Evolutionary conservation across 192 early-diverging fungal genomes (phyloP).

Genomic region (Coemansia sp.): DNA sequence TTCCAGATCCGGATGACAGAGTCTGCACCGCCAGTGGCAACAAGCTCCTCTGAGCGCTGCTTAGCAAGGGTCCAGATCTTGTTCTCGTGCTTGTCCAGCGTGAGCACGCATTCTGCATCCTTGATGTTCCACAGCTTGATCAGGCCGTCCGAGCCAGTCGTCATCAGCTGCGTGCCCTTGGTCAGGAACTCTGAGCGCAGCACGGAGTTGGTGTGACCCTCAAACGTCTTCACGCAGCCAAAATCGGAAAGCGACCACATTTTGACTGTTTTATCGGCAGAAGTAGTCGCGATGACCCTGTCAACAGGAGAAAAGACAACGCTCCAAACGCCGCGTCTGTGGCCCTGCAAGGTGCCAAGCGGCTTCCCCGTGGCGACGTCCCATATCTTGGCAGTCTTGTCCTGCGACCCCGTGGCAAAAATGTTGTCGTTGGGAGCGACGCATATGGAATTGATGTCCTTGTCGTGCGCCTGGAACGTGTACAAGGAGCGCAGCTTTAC

Average conservation of each 20-base stretch:
- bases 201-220: slow-evolving; percentile 97
- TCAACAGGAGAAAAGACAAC: slow-evolving; percentile 95
- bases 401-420: slow-evolving; percentile 92
- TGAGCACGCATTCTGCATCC: slow-evolving; percentile 82
- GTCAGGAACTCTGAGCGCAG: slow-evolving; percentile 82
- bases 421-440: slow-evolving; percentile 88
- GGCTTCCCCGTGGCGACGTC: slow-evolving; percentile 74
- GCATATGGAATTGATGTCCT: slow-evolving; percentile 91
- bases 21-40: slow-evolving; percentile 91
- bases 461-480: slow-evolving; percentile 94
- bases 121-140: slow-evolving; percentile 97
- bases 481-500: slow-evolving; percentile 58
- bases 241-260: slow-evolving; percentile 91
- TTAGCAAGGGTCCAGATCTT: slow-evolving; percentile 92
- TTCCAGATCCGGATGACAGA: slow-evolving; percentile 90
- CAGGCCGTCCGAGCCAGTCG: slow-evolving; percentile 86
- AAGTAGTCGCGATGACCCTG: slow-evolving; percentile 86
- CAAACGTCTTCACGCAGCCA: slow-evolving; percentile 90
- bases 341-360: slow-evolving; percentile 81
- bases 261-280: slow-evolving; percentile 91
- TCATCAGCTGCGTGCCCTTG: slow-evolving; percentile 82
- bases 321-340: slow-evolving; percentile 93
- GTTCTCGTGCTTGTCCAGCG: slow-evolving; percentile 92
- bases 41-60: slow-evolving; percentile 59
- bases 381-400: slow-evolving; percentile 95